Base-by-base conservation (phyloP, 176 grass and related monocot species). In the Musa itinerans region DNA sequence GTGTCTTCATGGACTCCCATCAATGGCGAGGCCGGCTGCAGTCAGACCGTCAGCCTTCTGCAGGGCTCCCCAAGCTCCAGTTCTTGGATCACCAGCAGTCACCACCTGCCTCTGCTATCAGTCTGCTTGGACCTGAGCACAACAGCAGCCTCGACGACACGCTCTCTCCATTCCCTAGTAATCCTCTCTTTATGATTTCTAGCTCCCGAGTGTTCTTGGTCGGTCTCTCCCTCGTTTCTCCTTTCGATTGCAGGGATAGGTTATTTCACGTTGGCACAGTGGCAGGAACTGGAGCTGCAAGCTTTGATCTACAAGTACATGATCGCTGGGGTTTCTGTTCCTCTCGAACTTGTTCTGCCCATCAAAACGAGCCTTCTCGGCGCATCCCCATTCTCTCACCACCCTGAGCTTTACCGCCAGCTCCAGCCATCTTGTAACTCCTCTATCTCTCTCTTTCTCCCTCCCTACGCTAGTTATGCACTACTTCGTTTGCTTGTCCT, bases 301-400 rank as follows among this genome's bases (percentile, higher is more conserved):
- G 78, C 68, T 63, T 21, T 79, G 68, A 79, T 79, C 67, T 79
- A 79, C 55, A 79, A 79, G 43, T 49, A 79, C 62, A 79, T 79
- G 53, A 56, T 79, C 52, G 53, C 78, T 25, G 66, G 67, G 11
- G 66, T 72, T 50, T 50, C 78, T 61, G 78, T 79, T 56, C 78
- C 78, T 22, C 3, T 26, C 27, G 66, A 71, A 29, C 78, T 79
- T 51, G 24, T 79, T 79, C 27, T 79, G 23, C 67, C 78, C 53
- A 50, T 79, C 53, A 71, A 62, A 52, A 70, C 54, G 66, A 72
- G 78, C 53, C 52, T 70, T 16, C 78, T 71, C n/a, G 23, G 2
- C 62, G 67, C 68, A 23, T 25, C 78, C 8, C 78, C 66, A 49
- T 51, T 62, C 20, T 79, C 49, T 34, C 66, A 58, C 54, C 52